Percentiles rank a stretch among this genome's conserved stretches.
Evolutionary conservation across 2,329 filamentous ascomycete genomes (phyloP).

Genomic region (Stagonosporopsis rhizophila): DNA sequence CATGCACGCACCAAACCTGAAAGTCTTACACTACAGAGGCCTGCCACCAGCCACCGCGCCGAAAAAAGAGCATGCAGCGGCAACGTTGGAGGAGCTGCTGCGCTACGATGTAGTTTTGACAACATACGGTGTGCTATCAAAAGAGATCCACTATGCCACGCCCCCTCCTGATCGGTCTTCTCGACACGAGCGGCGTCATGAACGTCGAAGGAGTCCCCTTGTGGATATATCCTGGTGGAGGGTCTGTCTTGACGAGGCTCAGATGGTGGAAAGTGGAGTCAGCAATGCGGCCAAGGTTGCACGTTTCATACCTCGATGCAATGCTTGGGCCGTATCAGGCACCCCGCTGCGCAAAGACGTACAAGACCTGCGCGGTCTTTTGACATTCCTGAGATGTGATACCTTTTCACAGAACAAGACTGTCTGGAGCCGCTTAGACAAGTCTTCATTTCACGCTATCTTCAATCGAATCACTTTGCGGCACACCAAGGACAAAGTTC

Average conservation of each 20-base stretch:
- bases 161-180: constrained; percentile 75
- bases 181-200: constrained; percentile 68
- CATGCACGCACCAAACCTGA: constrained; percentile 63
- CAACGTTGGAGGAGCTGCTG: constrained; percentile 56
- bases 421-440: constrained; percentile 75
- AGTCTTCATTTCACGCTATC: constrained; percentile 69
- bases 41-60: constrained; percentile 45
- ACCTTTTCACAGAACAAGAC: constrained; percentile 72
- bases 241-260: constrained; percentile 75
- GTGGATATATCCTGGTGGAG: constrained; percentile 89
- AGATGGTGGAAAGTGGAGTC: constrained; percentile 92
- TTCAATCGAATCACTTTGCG: constrained; percentile 78
- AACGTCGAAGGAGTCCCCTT: constrained; percentile 75
- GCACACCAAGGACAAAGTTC: constrained; percentile 83
- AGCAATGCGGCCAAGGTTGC: constrained; percentile 84
- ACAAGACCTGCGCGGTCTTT: constrained; percentile 77
- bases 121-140: constrained; percentile 73
- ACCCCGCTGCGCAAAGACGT: constrained; percentile 86
- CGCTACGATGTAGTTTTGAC: constrained; percentile 66
- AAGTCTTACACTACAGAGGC: constrained; percentile 64
- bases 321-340: constrained; percentile 91
- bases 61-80: constrained; percentile 44
- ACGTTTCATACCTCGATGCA: constrained; percentile 77
- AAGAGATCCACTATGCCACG: constrained; percentile 79
- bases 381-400: constrained; percentile 80